These are phyloP conservation scores for Stephania cephalantha DNA, from an alignment of 164 flowering plant species.

Conservation along the genomic window DNA sequence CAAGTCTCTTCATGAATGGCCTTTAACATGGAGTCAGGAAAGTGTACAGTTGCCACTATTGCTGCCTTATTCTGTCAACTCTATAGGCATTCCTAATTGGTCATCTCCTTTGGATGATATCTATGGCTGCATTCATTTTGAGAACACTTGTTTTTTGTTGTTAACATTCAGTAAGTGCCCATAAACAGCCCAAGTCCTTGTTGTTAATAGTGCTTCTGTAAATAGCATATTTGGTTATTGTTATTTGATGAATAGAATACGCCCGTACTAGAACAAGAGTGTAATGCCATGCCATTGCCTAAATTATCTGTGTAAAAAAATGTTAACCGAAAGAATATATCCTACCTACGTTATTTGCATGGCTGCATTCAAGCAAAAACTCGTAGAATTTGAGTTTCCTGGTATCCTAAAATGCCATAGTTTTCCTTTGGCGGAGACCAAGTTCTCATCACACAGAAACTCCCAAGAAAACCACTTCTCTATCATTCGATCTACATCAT, in stretches of 20 bases:
- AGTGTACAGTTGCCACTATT: too few species aligned
- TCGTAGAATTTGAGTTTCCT: slow-evolving; percentile 34
- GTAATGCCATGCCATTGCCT: neutral
- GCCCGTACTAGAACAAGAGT: neutral
- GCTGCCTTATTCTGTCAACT: too few species aligned
- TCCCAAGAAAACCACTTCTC: slow-evolving; percentile 97
- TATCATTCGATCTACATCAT: slow-evolving; percentile 64
- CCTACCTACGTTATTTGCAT: slow-evolving; percentile 16
- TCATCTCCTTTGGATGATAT: neutral
- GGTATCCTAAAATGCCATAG: slow-evolving; percentile 70
- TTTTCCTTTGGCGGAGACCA: slow-evolving; percentile 74
- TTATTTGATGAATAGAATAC: neutral
- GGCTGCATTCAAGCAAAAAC: slow-evolving; percentile 39
- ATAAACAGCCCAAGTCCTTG: neutral
- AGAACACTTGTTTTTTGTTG: slow-evolving; percentile 1
- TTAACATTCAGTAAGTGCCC: too few species aligned
- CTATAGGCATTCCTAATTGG: too few species aligned
- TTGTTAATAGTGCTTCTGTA: neutral
- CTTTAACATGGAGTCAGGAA: neutral
- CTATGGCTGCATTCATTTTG: neutral
- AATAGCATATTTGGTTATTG: neutral
- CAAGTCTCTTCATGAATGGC: neutral
- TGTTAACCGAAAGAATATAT: neutral
- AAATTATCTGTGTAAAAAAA: neutral
- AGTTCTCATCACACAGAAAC: slow-evolving; percentile 74